Evolutionary conservation across 2,329 filamentous ascomycete genomes (phyloP).

Genomic region (Dactylonectria estremocensis): DNA sequence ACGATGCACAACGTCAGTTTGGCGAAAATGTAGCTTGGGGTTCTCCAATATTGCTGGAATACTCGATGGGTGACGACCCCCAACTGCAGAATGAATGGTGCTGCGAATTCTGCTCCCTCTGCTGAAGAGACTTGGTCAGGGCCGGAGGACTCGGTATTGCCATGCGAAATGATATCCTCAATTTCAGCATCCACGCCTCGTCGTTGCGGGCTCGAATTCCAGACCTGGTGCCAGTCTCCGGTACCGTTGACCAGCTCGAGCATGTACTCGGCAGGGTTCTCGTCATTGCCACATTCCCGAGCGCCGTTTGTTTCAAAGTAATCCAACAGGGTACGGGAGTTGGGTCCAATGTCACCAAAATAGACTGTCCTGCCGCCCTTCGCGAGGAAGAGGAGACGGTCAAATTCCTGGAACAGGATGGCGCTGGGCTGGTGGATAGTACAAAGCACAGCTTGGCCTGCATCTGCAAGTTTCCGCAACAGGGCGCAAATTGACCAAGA

Average conservation of each 20-base stretch:
- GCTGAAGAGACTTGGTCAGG: conserved; percentile 46
- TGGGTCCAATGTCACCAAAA: conserved; percentile 76
- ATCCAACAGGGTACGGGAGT: conserved; percentile 69
- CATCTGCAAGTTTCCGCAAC: conserved; percentile 36
- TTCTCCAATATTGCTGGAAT: conserved; percentile 82
- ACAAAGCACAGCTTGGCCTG: conserved; percentile 62
- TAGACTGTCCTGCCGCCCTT: conserved; percentile 76
- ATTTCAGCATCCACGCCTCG: conserved; percentile 61
- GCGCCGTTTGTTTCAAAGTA: conserved; percentile 77
- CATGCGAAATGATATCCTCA: conserved; percentile 78
- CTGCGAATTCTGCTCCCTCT: conserved; percentile 68
- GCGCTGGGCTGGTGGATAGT: conserved; percentile 65
- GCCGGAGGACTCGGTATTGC: conserved; percentile 62
- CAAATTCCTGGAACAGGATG: conserved; percentile 63
- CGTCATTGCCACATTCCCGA: conserved; percentile 64
- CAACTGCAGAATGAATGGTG: conserved; percentile 78
- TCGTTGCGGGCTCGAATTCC: conserved; percentile 65
- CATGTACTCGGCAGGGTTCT: conserved; percentile 73
- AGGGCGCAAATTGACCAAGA: conserved; percentile 71
- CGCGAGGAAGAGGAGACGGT: conserved; percentile 67
- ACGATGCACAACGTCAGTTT: conserved; percentile 75
- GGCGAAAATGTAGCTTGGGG: conserved; percentile 69
- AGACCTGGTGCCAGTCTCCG: conserved; percentile 77
- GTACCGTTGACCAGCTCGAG: conserved; percentile 66
- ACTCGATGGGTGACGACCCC: conserved; percentile 66